A percentile compares a stretch with the other conserved stretches of the same genome.
phyloP scores from a whole-genome alignment of 805 yeast genomes.

The Hagleromyces aurorensis region DNA sequence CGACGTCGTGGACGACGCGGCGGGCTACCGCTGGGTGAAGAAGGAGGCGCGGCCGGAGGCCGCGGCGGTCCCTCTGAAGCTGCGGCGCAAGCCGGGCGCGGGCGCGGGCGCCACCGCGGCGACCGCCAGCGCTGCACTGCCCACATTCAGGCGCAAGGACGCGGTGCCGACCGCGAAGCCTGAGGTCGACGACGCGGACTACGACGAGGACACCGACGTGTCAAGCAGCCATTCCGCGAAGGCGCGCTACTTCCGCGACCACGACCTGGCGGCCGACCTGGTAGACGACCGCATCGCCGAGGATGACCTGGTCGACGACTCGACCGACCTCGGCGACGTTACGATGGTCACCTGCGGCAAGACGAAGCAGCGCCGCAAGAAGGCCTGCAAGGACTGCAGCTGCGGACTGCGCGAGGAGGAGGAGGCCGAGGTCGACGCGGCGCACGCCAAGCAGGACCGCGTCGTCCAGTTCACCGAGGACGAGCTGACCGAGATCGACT shows the following conservation, averaged over 20 bases:
- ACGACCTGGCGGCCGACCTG: slow-evolving; percentile 33
- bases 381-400: slow-evolving; percentile 96
- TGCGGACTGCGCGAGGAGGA: slow-evolving; percentile 93
- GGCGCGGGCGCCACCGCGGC: slow-evolving; percentile 21
- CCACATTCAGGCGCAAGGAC: slow-evolving; percentile 24
- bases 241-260: slow-evolving; percentile 46
- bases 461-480: slow-evolving; percentile 40
- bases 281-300: slow-evolving; percentile 51
- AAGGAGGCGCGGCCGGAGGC: slow-evolving; percentile 35
- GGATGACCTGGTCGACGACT: slow-evolving; percentile 43
- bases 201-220: slow-evolving; percentile 34
- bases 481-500: slow-evolving; percentile 85
- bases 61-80: slow-evolving; percentile 30
- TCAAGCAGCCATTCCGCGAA: slow-evolving; percentile 36
- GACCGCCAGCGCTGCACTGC: slow-evolving; percentile 18
- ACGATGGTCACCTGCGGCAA: slow-evolving; percentile 29
- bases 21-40: slow-evolving; percentile 46
- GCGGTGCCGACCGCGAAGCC: slow-evolving; percentile 12
- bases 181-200: slow-evolving; percentile 30
- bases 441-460: slow-evolving; percentile 28
- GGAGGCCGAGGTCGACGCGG: slow-evolving; percentile 42
- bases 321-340: slow-evolving; percentile 23
- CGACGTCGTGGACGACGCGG: slow-evolving; percentile 31
- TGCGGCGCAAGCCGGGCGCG: slow-evolving; percentile 9
- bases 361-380: slow-evolving; percentile 39